A percentile compares a stretch with the other conserved stretches of the same genome.
Evolutionary conservation across 108 stramenopile genomes (phyloP).

Genomic region (Nitzschia sp.): DNA sequence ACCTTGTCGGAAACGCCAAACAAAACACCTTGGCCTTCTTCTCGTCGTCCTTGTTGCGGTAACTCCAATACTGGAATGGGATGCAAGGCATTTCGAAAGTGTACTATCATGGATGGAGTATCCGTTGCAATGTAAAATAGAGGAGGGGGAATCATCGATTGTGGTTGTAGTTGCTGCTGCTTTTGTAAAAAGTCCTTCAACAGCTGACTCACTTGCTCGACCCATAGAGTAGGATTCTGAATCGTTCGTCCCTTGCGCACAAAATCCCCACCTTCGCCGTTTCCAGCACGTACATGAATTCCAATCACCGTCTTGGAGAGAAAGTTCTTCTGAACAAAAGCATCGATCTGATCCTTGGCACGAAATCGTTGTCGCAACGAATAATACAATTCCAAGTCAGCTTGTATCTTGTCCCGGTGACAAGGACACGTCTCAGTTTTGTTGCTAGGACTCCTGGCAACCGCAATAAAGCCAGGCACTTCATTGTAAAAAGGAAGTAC

Average conservation of each 20-base stretch:
- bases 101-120: slow-evolving; percentile 36
- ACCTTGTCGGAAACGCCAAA: slow-evolving; percentile 28
- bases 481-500: slow-evolving; percentile 32
- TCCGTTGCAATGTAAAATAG: slow-evolving; percentile 59
- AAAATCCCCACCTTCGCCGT: slow-evolving; percentile 57
- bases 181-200: slow-evolving; percentile 8
- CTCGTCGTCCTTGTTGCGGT: slow-evolving; percentile 4
- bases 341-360: slow-evolving; percentile 16
- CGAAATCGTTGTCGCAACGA: slow-evolving; percentile 33
- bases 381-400: slow-evolving; percentile 33
- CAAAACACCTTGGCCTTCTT: slow-evolving; percentile 29
- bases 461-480: slow-evolving; percentile 24
- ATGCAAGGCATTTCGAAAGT: slow-evolving; percentile 23
- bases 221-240: slow-evolving; percentile 14
- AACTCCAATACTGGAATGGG: slow-evolving; percentile 24
- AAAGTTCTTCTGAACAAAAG: slow-evolving; percentile 19
- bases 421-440: slow-evolving; percentile 24
- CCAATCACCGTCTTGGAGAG: slow-evolving; percentile 32
- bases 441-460: neutral
- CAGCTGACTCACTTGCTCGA: slow-evolving; percentile 11
- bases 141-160: slow-evolving; percentile 7
- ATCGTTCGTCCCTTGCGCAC: slow-evolving; percentile 38
- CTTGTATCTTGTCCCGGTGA: slow-evolving; percentile 21
- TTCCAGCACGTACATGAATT: slow-evolving; percentile 59
- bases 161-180: neutral